Evolutionary conservation across 306 rosid species (phyloP).

Genomic region (Canavalia gladiata): DNA sequence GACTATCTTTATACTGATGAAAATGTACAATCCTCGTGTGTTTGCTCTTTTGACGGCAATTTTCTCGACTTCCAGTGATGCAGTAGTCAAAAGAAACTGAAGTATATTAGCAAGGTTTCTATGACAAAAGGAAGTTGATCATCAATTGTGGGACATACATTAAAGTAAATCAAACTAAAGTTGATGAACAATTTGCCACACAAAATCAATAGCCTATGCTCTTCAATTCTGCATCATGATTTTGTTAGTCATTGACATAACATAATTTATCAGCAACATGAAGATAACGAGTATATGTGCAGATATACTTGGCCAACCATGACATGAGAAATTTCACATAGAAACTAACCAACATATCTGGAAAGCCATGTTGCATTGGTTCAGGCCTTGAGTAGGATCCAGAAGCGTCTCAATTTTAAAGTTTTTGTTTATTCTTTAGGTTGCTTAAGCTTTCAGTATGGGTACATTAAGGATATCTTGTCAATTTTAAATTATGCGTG

Average conservation of each 20-base stretch:
- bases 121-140: not conserved
- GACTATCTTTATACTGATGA: not conserved
- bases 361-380: too few species aligned
- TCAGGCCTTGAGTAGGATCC: too few species aligned
- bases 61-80: not conserved
- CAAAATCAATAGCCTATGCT: not conserved
- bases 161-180: too few species aligned
- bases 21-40: not conserved
- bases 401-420: too few species aligned
- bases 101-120: not conserved
- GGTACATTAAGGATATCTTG: too few species aligned
- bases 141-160: not conserved
- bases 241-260: not conserved
- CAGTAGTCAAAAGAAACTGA: not conserved
- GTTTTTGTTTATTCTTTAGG: too few species aligned
- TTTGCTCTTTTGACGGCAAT: not conserved
- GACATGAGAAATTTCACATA: conserved; percentile 24
- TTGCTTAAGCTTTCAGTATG: too few species aligned
- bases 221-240: not conserved
- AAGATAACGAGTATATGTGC: conserved; percentile 35
- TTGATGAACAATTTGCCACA: not conserved
- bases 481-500: too few species aligned
- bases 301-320: conserved; percentile 69
- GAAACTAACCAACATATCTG: conserved; percentile 68
- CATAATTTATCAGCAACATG: conserved; percentile 15